Evolutionary conservation across 73 alveolate species (phyloP).

Genomic region (Tetrahymena malaccensis): DNA sequence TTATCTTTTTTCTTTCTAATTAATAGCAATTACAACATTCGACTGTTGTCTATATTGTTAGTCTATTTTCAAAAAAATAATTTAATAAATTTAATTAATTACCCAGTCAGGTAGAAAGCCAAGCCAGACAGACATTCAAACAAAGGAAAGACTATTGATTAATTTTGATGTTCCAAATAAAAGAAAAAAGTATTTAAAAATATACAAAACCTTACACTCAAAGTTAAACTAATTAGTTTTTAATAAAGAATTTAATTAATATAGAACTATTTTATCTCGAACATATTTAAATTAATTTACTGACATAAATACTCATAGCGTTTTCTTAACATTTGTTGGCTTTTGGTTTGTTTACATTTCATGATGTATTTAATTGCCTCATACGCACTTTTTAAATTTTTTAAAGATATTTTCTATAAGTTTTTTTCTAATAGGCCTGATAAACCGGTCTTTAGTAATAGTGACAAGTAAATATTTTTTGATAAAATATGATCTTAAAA

Average conservation of each 20-base stretch:
- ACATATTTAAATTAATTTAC: neutral
- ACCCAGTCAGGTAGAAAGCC: too few species aligned
- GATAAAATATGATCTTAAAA: too few species aligned
- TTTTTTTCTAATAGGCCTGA: neutral
- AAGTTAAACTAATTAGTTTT: neutral
- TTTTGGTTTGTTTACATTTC: neutral
- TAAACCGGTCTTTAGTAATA: too few species aligned
- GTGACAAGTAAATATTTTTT: too few species aligned
- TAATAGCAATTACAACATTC: too few species aligned
- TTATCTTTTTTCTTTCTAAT: neutral
- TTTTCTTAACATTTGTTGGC: too few species aligned
- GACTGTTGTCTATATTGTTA: neutral
- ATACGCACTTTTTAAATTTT: too few species aligned
- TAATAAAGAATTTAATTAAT: neutral
- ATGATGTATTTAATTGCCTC: neutral
- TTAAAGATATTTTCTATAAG: neutral
- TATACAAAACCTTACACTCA: neutral
- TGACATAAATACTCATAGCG: neutral
- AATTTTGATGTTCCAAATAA: neutral
- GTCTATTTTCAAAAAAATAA: neutral
- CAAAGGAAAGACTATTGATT: too few species aligned
- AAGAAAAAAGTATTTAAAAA: neutral
- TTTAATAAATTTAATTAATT: too few species aligned
- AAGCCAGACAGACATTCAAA: too few species aligned
- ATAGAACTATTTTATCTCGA: neutral